Base-by-base conservation (phyloP, 768 basidiomycete genomes). In the Russula abietina region DNA sequence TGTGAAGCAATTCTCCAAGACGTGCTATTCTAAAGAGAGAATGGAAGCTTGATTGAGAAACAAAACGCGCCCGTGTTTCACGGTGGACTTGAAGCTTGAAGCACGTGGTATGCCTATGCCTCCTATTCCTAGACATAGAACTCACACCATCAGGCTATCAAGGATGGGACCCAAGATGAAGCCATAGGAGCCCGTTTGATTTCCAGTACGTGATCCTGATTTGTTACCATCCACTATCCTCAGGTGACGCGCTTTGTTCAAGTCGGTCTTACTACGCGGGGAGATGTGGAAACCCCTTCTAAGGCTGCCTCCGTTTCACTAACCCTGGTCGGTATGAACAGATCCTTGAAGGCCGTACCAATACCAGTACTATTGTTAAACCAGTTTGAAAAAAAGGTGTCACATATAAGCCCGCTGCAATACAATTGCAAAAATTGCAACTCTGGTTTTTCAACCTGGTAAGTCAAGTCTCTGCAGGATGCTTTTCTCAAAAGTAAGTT, bases 221-320 rank as follows among this genome's bases (percentile, higher is more conserved):
- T 98, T 19, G 95, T 96, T 0, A 81, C 98, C 28, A 79, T 98
- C 22, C 89, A 96, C 38, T 98, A 98, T 73, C 96, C 97, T 0
- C 89, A 95, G 73, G 94, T 93, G 71, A 97, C 95, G 46, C 88
- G 97, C n/a, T 83, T 99, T 30, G 88, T 98, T 1, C 96, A 97
- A 75, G 96, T 98, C 57, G 97, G 97, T 52, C 80, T 99, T 4
- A 19, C 80, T 99, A 11, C 84, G 97, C 26, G 97, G 97, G 16
- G 97, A 98, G 73, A 88, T 98, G 78, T 99, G 97, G 97, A 97
- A 99, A 74, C 89, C 92, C 0, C 81, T 98, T 98, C 14, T 95
- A 93, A 4, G 97, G 97, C 57, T 96, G 86, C 74, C 84, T 96
- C 19, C 91, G 97, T 14, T 93, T 88, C 70, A 79, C 84, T 50